Conservation (phyloP, 2,329 filamentous ascomycete species). For the Botrytis squamosa region DNA sequence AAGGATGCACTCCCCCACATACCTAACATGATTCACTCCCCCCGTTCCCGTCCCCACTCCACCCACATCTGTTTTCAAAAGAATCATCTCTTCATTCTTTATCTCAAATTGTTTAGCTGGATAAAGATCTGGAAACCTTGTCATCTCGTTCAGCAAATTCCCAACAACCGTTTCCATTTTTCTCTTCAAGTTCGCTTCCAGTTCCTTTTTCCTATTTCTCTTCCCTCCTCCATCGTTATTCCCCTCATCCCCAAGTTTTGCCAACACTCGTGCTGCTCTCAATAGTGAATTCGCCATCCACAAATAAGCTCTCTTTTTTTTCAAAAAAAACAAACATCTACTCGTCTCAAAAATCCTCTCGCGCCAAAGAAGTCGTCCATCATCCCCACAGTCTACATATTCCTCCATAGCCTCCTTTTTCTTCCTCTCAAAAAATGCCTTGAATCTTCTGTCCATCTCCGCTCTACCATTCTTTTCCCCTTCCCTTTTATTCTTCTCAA, state of each 20-base stretch:
- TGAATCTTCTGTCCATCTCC: rapidly evolving
- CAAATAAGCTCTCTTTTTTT: too few relatives aligned
- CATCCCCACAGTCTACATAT: neutral
- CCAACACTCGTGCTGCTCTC: neutral
- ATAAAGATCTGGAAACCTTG: too few relatives aligned
- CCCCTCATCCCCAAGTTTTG: rapidly evolving
- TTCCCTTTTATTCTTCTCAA: neutral
- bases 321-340: too few relatives aligned
- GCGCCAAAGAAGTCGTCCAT: neutral
- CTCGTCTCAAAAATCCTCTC: rapidly evolving
- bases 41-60: too few relatives aligned
- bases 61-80: too few relatives aligned
- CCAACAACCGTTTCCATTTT: neutral
- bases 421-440: rapidly evolving
- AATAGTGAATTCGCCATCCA: too few relatives aligned
- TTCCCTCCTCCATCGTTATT: neutral
- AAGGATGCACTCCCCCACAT: too few relatives aligned
- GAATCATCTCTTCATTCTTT: too few relatives aligned
- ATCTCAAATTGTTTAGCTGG: neutral
- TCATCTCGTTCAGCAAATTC: neutral
- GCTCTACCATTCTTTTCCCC: neutral
- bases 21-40: too few relatives aligned
- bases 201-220: rapidly evolving
- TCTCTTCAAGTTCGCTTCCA: neutral
- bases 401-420: neutral